A percentile compares a stretch with the other conserved stretches of the same genome.
Evolutionary conservation across 2,329 filamentous ascomycete genomes (phyloP).

Genomic region (Bipolaris gigantea): DNA sequence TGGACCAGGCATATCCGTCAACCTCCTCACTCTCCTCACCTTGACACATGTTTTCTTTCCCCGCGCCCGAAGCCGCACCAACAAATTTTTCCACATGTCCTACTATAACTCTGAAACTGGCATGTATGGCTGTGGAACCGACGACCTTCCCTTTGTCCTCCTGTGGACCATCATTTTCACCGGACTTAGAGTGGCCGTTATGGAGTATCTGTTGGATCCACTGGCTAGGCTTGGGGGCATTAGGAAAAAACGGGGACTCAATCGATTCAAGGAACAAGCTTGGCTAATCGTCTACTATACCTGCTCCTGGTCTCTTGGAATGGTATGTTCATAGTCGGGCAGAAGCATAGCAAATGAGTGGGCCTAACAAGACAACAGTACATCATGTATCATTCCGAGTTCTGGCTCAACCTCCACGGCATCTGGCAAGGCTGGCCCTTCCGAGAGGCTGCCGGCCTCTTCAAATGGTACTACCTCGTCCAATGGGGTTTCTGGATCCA

Average conservation of each 20-base stretch:
- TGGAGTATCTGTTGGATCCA: conserved; percentile 86
- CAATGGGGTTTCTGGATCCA: conserved; percentile 94
- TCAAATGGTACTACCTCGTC: conserved; percentile 87
- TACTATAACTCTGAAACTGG: conserved; percentile 73
- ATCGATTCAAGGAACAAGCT: conserved; percentile 90
- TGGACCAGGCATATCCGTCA: conserved; percentile 74
- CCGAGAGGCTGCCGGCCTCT: conserved; percentile 70
- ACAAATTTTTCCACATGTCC: conserved; percentile 84
- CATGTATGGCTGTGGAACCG: conserved; percentile 73
- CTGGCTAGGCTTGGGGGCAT: conserved; percentile 74
- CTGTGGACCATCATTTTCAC: conserved; percentile 85
- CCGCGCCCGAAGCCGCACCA: conserved; percentile 74
- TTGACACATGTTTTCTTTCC: conserved; percentile 83
- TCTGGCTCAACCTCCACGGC: conserved; percentile 74
- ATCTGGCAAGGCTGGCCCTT: conserved; percentile 86
- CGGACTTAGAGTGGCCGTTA: conserved; percentile 76
- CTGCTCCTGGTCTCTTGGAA: conserved; percentile 79
- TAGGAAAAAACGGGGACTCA: conserved; percentile 71
- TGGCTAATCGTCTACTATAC: conserved; percentile 86
- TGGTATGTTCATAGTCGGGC: conserved; percentile 58
- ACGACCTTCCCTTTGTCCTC: conserved; percentile 76
- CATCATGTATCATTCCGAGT: conserved; percentile 74
- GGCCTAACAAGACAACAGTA: conserved; percentile 59
- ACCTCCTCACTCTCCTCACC: conserved; percentile 79
- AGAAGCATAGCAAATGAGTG: not conserved